These are phyloP conservation scores for Phytophthora citrophthora DNA, from an alignment of 352 stramenopile genomes.

Conservation along the genomic window DNA sequence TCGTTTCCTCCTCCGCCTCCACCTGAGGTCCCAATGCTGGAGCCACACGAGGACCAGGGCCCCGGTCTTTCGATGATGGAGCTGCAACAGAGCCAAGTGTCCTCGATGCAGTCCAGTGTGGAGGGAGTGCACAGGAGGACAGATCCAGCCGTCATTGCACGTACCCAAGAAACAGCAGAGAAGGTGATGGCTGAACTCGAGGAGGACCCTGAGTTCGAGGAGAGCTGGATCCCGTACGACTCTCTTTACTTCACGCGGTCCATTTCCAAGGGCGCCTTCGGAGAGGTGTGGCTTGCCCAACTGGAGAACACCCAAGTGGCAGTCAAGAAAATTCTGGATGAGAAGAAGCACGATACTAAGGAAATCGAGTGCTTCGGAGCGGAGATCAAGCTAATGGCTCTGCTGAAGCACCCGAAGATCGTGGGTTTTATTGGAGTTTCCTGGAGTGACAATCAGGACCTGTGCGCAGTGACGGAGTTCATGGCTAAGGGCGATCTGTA, in stretches of 20 bases:
- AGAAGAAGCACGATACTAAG: conserved; percentile 83
- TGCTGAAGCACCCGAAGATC: conserved; percentile 61
- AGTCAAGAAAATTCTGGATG: conserved; percentile 83
- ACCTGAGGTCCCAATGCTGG: conserved; percentile 34
- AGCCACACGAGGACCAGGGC: conserved; percentile 27
- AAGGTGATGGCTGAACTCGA: conserved; percentile 72
- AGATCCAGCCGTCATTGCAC: conserved; percentile 30
- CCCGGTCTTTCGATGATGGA: conserved; percentile 39
- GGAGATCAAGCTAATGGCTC: conserved; percentile 59
- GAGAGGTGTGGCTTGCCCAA: conserved; percentile 84
- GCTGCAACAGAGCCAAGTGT: conserved; percentile 34
- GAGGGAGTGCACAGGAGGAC: conserved; percentile 30
- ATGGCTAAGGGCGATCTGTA: conserved; percentile 60
- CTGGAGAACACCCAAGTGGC: conserved; percentile 81
- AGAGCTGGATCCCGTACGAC: conserved; percentile 68
- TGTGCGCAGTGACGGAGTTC: conserved; percentile 61
- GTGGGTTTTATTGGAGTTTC: conserved; percentile 54
- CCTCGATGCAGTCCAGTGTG: conserved; percentile 13
- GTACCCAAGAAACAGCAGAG: conserved; percentile 48
- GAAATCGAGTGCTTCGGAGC: conserved; percentile 77
- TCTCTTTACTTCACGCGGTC: conserved; percentile 81
- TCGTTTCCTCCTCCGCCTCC: conserved; percentile 33
- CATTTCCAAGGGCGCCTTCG: conserved; percentile 80
- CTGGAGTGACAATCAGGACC: conserved; percentile 54
- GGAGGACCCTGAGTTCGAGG: conserved; percentile 54